Evolutionary conservation across 176 grass and related monocot species (phyloP).

Genomic region (Cocos nucifera): DNA sequence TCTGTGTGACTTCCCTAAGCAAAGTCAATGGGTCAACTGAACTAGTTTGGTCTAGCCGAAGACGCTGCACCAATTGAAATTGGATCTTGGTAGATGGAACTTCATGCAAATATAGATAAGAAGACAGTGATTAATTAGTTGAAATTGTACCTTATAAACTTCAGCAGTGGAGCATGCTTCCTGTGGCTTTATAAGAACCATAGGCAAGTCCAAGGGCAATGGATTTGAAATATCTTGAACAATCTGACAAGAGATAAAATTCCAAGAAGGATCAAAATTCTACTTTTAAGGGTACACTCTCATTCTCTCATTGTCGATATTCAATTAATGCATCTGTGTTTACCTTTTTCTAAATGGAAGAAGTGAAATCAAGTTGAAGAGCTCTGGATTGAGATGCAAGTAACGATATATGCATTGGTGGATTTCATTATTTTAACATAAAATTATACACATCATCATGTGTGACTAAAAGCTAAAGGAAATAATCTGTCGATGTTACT

Average conservation of each 20-base stretch:
- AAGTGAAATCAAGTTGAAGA: conserved; percentile 1
- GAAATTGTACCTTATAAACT: conserved; percentile 79
- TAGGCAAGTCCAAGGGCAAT: conserved; percentile 49
- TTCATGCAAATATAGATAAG: conserved; percentile 2
- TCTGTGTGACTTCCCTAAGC: conserved; percentile 64
- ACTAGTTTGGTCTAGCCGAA: conserved; percentile 68
- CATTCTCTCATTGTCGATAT: too few relatives aligned
- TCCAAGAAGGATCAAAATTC: too few relatives aligned
- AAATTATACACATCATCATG: too few relatives aligned
- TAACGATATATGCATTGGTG: too few relatives aligned
- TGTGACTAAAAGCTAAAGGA: too few relatives aligned
- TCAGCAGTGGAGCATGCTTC: conserved; percentile 90
- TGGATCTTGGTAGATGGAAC: conserved; percentile 20
- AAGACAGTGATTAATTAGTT: background rate
- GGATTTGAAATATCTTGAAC: conserved; percentile 63
- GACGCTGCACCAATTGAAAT: conserved; percentile 31
- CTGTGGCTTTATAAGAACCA: conserved; percentile 89
- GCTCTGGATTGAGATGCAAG: too few relatives aligned
- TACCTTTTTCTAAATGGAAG: background rate
- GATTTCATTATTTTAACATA: too few relatives aligned
- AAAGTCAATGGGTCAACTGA: conserved; percentile 51
- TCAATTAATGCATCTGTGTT: too few relatives aligned
- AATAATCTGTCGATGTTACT: too few relatives aligned
- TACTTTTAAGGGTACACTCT: too few relatives aligned
- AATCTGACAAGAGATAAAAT: conserved; percentile 30